Percentiles rank a stretch among this genome's conserved stretches.
Conservation (phyloP, 2,329 filamentous ascomycete genomes). For the Fusarium equiseti region DNA sequence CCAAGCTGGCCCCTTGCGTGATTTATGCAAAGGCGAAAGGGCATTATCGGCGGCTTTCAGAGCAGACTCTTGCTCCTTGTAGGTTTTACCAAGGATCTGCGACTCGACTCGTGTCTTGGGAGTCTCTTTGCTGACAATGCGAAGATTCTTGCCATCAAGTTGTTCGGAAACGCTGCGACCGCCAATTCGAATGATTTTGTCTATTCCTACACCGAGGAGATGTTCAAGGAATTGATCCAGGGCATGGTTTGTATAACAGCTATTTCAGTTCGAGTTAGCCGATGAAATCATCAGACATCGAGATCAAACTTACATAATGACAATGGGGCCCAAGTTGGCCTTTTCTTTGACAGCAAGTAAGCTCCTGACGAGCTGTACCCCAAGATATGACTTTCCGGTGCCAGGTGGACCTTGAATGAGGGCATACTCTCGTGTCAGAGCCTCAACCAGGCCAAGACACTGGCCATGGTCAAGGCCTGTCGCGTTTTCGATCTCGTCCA, state of each 20-base stretch:
- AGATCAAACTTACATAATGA: constrained; percentile 46
- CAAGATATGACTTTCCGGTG: constrained; percentile 74
- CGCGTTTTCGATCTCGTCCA: neutral
- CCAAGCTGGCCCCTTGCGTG: neutral
- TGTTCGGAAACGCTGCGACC: constrained; percentile 16
- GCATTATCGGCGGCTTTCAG: neutral
- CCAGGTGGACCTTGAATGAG: constrained; percentile 78
- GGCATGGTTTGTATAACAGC: constrained; percentile 63
- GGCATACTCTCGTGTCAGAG: constrained; percentile 65
- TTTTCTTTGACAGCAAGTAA: constrained; percentile 58
- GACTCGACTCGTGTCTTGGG: constrained; percentile 6
- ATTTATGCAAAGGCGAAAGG: neutral
- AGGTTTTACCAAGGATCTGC: neutral
- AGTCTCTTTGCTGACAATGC: neutral
- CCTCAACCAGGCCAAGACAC: constrained; percentile 63
- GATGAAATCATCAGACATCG: fast-evolving
- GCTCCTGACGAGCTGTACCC: constrained; percentile 66
- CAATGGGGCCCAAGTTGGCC: constrained; percentile 60
- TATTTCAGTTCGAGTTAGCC: constrained; percentile 42
- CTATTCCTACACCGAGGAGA: constrained; percentile 59
- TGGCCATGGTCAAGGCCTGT: constrained; percentile 66
- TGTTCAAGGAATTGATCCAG: constrained; percentile 69
- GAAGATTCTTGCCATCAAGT: constrained; percentile 18
- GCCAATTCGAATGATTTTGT: constrained; percentile 70
- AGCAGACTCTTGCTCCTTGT: neutral